Evolutionary conservation across 139 green algal genomes (phyloP), one percentile per base, ranked within the genome.

Genomic region (Deuterostichococcus epilithicus): DNA sequence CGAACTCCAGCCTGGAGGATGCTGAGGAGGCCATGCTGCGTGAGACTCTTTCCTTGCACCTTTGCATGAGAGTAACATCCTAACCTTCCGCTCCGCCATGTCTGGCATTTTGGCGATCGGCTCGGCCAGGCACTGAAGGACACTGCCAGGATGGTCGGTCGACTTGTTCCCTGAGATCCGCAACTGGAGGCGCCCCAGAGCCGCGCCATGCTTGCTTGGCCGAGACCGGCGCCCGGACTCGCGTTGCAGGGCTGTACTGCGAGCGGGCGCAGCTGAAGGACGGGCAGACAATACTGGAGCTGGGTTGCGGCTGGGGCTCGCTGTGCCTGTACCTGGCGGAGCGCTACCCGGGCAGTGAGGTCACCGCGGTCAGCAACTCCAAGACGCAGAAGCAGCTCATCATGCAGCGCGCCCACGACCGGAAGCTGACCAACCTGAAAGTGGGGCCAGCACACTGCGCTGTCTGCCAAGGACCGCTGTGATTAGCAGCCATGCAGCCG

Each of bases 251-350:
- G 30, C 68, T 97, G 32, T 94, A 91, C 80, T 97, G 91, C 80
- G 75, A 92, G 45, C 86, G 93, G 0, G 94, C 92, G 26, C 65
- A 90, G 65, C 82, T 99, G 35, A 32, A 18, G 10, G 84, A 97
- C 73, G 93, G 94, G 0, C 90, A 95, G 79, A 75, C 82, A 0
- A 78, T 99, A 0, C 80, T 99, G 77, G 96, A 99, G 85, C 84
- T 99, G n/a, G 95, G 96, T 0, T 98, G 96, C 81, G 96, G 96
- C 6, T 99, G 96, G 96, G 96, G 96, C 52, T 95, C 87, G 34
- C 81, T 97, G 63, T 69, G 63, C 30, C n/a, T 69, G 63, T 37
- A 69, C 30, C 63, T 38, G 63, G 63, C 63, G 63, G 63, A 69
- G 63, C 63, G 30, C 28, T 69, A 69, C 63, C 63, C 32, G 28